These are phyloP conservation scores for Populus hybrid DNA, from an alignment of 441 rosid genomes.

Conservation along the genomic window DNA sequence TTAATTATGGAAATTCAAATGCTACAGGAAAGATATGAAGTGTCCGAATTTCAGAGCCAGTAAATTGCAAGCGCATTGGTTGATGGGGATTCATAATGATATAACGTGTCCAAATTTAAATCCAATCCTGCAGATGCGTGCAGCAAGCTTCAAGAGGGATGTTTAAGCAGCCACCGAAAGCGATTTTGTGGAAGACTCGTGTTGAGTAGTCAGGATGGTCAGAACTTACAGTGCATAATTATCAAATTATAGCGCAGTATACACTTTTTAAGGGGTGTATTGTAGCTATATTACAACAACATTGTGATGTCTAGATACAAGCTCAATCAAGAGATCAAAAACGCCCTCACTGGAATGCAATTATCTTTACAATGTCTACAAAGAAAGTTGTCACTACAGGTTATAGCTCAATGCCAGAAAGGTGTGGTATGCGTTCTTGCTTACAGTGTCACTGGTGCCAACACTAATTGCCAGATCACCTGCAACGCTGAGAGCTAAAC, in stretches of 20 bases:
- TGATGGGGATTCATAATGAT: too few relatives aligned
- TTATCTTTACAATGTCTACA: neutral
- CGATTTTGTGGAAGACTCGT: neutral
- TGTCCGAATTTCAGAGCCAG: too few relatives aligned
- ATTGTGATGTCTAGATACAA: neutral
- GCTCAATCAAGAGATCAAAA: neutral
- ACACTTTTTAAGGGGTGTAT: neutral
- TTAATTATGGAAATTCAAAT: neutral
- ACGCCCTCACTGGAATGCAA: neutral
- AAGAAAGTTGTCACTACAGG: neutral
- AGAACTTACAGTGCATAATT: too few relatives aligned
- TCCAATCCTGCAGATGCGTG: neutral
- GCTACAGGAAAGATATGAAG: neutral
- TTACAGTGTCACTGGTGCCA: conserved; percentile 92
- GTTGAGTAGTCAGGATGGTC: neutral
- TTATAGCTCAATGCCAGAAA: neutral
- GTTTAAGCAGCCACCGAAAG: neutral
- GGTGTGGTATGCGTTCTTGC: conserved; percentile 17
- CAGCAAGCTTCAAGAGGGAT: neutral
- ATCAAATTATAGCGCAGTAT: neutral
- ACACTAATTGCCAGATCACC: conserved; percentile 91
- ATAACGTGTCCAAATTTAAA: too few relatives aligned
- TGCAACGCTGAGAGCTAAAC: conserved; percentile 74
- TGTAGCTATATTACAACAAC: neutral
- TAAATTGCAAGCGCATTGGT: too few relatives aligned